These are phyloP conservation scores for Apiotrichum akiyoshidainum DNA, from an alignment of 1,284 basidiomycete genomes.

Conservation along the genomic window DNA sequence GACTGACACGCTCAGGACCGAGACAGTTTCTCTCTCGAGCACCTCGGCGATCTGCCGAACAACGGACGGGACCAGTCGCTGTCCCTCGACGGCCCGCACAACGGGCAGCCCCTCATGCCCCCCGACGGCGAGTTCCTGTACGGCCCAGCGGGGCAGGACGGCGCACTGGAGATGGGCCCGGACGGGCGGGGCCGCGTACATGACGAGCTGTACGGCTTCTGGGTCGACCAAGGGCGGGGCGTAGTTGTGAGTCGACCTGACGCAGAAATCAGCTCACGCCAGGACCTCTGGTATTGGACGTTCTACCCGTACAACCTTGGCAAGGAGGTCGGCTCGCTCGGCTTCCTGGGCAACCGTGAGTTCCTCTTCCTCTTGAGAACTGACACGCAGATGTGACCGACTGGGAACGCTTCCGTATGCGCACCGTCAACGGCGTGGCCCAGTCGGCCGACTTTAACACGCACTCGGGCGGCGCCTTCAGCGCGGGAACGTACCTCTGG, in stretches of 20 bases:
- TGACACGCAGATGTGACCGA: constrained; percentile 38
- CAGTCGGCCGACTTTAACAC: constrained; percentile 44
- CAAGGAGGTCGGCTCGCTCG: constrained; percentile 41
- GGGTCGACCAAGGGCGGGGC: constrained; percentile 40
- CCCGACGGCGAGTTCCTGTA: constrained; percentile 31
- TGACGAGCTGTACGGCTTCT: constrained; percentile 45
- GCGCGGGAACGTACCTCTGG: constrained; percentile 44
- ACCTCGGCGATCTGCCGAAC: constrained; percentile 25
- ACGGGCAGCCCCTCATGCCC: constrained; percentile 37
- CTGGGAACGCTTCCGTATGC: constrained; percentile 44
- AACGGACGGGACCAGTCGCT: constrained; percentile 24
- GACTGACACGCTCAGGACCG: constrained; percentile 19
- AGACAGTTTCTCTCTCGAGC: constrained; percentile 18
- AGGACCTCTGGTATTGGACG: constrained; percentile 49
- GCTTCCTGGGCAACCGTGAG: constrained; percentile 47
- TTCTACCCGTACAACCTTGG: constrained; percentile 50
- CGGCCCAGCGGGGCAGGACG: constrained; percentile 35
- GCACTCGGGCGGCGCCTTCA: constrained; percentile 37
- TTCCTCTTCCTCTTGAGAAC: not conserved
- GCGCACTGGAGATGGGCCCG: constrained; percentile 18
- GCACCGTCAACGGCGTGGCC: constrained; percentile 42
- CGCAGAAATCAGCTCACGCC: not conserved
- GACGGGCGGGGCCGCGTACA: constrained; percentile 32
- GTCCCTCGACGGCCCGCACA: constrained; percentile 32
- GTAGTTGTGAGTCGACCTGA: constrained; percentile 34